A percentile compares a stretch with the other conserved stretches of the same genome.
Conservation (phyloP, 257 asterid species). For the Haberlea rhodopensis region DNA sequence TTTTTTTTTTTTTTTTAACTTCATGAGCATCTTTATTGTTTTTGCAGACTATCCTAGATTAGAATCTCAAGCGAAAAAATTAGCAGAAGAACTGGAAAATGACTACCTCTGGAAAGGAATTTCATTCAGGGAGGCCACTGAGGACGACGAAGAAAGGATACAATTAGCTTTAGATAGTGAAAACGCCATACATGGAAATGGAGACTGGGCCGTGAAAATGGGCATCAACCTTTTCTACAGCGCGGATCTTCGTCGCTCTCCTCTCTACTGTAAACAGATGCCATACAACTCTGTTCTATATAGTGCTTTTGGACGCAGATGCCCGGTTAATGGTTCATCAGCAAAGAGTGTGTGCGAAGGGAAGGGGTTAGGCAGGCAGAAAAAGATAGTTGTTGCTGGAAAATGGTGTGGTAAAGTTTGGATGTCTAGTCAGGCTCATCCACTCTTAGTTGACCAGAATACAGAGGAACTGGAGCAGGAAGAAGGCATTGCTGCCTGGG, state of each 20-base stretch:
- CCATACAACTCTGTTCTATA: conserved; percentile 73
- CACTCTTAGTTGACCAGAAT: conserved; percentile 55
- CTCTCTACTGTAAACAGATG: conserved; percentile 96
- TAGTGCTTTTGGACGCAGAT: conserved; percentile 72
- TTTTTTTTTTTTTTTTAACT: too few relatives aligned
- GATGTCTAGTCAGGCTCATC: conserved; percentile 95
- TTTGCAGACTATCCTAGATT: conserved; percentile 85
- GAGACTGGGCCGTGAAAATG: conserved; percentile 97
- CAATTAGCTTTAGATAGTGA: conserved; percentile 70
- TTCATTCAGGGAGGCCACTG: conserved; percentile 60
- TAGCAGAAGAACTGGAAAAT: conserved; percentile 68
- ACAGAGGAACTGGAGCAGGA: conserved; percentile 40
- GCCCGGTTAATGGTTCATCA: conserved; percentile 32
- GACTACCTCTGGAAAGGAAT: conserved; percentile 52
- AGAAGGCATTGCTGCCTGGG: conserved; percentile 24
- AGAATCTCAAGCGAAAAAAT: conserved; percentile 71
- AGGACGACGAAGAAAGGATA: conserved; percentile 66
- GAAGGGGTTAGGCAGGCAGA: conserved; percentile 58
- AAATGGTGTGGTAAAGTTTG: conserved; percentile 99
- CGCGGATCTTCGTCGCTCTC: conserved; percentile 89
- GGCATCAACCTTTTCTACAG: conserved; percentile 93
- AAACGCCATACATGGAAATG: conserved; percentile 80
- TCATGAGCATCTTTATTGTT: conserved; percentile 15
- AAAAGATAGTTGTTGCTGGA: conserved; percentile 77
- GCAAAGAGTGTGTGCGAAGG: conserved; percentile 35